phyloP scores from a whole-genome alignment of 2,329 filamentous ascomycete species.

The Pseudocercospora macadamiae region DNA sequence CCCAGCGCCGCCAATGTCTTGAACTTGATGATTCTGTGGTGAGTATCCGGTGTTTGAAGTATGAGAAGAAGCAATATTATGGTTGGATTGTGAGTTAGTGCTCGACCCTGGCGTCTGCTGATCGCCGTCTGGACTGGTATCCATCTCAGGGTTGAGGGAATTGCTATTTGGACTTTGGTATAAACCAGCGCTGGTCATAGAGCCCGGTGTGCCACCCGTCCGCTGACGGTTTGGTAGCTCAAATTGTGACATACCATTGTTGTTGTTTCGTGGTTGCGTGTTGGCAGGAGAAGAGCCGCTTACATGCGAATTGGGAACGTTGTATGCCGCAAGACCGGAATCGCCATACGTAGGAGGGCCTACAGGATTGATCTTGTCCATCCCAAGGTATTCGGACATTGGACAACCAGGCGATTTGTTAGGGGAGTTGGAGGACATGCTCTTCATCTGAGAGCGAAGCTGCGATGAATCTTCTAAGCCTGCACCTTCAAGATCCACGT shows the following conservation, averaged over 20 bases:
- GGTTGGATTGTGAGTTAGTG: slow-evolving; percentile 28
- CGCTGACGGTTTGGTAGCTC: slow-evolving; percentile 34
- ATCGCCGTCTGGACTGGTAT: slow-evolving; percentile 35
- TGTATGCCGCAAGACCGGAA: slow-evolving; percentile 28
- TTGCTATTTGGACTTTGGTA: slow-evolving; percentile 28
- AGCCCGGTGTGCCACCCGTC: slow-evolving; percentile 26
- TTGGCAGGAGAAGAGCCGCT: background rate
- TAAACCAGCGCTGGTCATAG: slow-evolving; percentile 16
- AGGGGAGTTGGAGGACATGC: slow-evolving; percentile 5
- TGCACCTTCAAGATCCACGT: slow-evolving; percentile 83
- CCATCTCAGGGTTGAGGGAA: slow-evolving; percentile 30
- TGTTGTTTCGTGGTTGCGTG: slow-evolving; percentile 6
- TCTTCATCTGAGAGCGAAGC: slow-evolving; percentile 26
- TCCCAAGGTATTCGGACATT: slow-evolving; percentile 18
- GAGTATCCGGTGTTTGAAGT: slow-evolving; percentile 35
- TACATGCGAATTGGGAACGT: slow-evolving; percentile 18
- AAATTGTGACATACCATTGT: slow-evolving; percentile 14
- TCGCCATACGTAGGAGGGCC: slow-evolving; percentile 28
- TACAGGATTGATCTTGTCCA: slow-evolving; percentile 2
- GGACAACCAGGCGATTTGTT: slow-evolving; percentile 25
- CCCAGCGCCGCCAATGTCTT: background rate
- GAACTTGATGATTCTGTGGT: slow-evolving; percentile 25
- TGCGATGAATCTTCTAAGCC: slow-evolving; percentile 52
- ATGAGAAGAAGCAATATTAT: slow-evolving; percentile 26
- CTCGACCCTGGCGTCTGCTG: slow-evolving; percentile 33